Conservation (phyloP, 768 basidiomycete species). For the Filobasidium wieringae region DNA sequence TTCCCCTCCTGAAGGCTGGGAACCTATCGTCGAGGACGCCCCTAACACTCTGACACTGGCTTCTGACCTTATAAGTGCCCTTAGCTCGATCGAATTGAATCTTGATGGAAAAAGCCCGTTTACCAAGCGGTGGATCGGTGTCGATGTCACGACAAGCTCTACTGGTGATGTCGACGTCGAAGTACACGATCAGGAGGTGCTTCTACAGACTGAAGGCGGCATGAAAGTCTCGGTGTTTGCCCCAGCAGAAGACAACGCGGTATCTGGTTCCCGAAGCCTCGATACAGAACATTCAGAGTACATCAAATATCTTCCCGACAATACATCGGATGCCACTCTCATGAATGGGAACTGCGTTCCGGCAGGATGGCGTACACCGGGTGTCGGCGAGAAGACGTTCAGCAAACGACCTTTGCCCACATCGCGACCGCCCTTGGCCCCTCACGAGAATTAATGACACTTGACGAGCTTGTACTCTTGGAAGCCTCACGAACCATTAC, state of each 20-base stretch:
- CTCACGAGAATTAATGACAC: too few species aligned
- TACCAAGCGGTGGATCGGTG: constrained; percentile 9
- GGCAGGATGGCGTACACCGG: constrained; percentile 13
- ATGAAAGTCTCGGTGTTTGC: constrained; percentile 24
- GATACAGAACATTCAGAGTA: too few species aligned
- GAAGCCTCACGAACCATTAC: too few species aligned
- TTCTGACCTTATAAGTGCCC: constrained; percentile 69
- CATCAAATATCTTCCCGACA: too few species aligned
- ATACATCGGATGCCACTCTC: too few species aligned
- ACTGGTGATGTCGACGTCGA: constrained; percentile 12
- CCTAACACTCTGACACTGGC: constrained; percentile 75
- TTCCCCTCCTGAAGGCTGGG: constrained; percentile 95
- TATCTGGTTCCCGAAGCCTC: constrained; percentile 9
- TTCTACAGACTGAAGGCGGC: constrained; percentile 23
- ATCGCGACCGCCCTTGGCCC: constrained; percentile 19
- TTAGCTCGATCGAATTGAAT: constrained; percentile 54
- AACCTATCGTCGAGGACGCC: constrained; percentile 74
- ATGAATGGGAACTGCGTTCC: constrained; percentile 2
- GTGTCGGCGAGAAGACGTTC: constrained; percentile 9
- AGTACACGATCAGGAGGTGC: constrained; percentile 20
- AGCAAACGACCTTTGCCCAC: constrained; percentile 20
- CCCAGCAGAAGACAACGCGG: constrained; percentile 11
- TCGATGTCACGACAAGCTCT: too few species aligned
- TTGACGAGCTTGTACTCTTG: too few species aligned
- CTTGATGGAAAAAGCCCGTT: constrained; percentile 7